phyloP scores from a whole-genome alignment of 306 rosid genomes.

The Parietaria judaica region DNA sequence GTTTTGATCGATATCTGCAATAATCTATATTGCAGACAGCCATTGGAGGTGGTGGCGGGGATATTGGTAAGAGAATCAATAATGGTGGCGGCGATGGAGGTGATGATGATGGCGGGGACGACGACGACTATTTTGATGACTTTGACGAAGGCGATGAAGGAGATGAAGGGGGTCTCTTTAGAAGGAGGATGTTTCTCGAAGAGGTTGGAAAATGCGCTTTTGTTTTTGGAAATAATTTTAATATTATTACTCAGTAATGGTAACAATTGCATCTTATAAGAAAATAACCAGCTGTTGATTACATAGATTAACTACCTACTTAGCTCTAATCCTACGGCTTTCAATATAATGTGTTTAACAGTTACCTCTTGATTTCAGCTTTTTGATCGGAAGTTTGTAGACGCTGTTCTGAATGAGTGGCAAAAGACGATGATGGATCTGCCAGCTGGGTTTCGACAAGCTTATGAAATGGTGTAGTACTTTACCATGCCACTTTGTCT shows the following conservation, averaged over 20 bases:
- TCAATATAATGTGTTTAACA: not conserved
- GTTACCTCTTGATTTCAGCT: conserved; percentile 47
- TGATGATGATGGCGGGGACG: conserved; percentile 83
- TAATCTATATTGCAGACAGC: conserved; percentile 48
- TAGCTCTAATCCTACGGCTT: no score
- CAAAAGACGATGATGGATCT: conserved; percentile 88
- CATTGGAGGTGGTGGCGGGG: conserved; percentile 90
- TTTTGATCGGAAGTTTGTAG: conserved; percentile 90
- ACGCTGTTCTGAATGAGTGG: conserved; percentile 93
- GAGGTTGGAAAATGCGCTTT: conserved; percentile 48
- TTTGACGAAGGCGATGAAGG: conserved; percentile 98
- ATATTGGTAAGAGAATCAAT: conserved; percentile 76
- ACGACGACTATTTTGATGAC: conserved; percentile 94
- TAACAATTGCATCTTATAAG: no score
- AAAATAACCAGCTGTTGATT: no score
- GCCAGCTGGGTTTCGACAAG: conserved; percentile 98
- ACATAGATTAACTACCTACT: no score
- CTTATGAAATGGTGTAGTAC: conserved; percentile 78
- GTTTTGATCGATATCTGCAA: conserved; percentile 1
- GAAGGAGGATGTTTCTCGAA: conserved; percentile 76
- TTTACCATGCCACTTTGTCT: conserved; percentile 19
- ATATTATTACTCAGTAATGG: no score
- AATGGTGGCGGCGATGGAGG: conserved; percentile 99
- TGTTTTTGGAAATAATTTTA: not conserved
- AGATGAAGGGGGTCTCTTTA: conserved; percentile 90